Evolutionary conservation across 208 protist genomes (phyloP), one percentile per base, ranked within the genome.

Genomic region (Leishmania aethiopica): DNA sequence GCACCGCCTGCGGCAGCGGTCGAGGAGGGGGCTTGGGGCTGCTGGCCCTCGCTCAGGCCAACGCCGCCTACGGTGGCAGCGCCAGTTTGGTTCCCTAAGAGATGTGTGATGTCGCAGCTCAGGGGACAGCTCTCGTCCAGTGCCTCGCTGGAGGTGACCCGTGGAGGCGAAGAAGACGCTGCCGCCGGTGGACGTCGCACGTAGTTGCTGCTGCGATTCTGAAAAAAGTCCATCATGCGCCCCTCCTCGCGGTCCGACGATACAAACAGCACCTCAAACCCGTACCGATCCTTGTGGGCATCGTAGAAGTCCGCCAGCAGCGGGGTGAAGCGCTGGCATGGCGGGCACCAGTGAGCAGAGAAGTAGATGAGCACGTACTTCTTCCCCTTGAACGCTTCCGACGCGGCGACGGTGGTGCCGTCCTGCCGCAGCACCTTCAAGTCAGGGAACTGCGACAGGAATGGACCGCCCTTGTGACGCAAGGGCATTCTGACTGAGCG

Each of bases 241-340:
- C 78, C 55, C 84, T 95, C 89, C 67, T 88, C 88, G 0, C 86
- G 19, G 66, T 98, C 95, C 4, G 70, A 81, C 0, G 89, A 96
- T 2, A 97, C 82, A 70, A 95, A 97, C 17, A 96, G 78, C 28
- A 97, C 86, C 53, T 95, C 92, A 67, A 96, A 93, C 17, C 82
- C 55, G 69, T 88, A 78, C 25, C 10, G 42, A 28, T 85, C 75
- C 42, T 84, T 74, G 79, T 92, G 85, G 10, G 69, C 78, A 37
- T 89, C 84, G 82, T 94, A 95, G 79, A 93, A 91, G 51, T 89
- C 82, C 15, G 85, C 87, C 3, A 98, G 88, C 76, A 89, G 47
- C 35, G 93, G 95, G 1, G 95, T 97, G 81, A 97, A 95, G 72
- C 84, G 75, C 78, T 92, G 89, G 81, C 95, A 97, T 17, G 93